Evolutionary conservation across 768 basidiomycete species (phyloP).

Genomic region (Epithele typhae): DNA sequence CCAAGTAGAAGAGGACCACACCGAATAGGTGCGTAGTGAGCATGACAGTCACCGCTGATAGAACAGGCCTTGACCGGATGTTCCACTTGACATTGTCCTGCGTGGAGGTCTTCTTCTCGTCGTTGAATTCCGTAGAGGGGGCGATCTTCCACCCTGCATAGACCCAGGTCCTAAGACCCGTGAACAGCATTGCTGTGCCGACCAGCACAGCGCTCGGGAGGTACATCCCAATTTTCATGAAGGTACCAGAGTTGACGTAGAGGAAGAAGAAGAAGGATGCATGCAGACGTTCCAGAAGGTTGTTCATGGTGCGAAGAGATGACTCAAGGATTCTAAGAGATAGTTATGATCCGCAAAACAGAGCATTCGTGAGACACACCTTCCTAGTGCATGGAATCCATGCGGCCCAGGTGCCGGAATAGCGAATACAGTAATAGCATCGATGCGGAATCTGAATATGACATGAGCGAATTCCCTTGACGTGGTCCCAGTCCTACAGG

Average conservation of each 20-base stretch:
- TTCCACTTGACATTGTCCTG: constrained; percentile 32
- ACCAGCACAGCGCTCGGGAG: constrained; percentile 85
- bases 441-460: constrained; percentile 76
- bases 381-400: constrained; percentile 90
- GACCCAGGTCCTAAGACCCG: constrained; percentile 73
- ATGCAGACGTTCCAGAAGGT: constrained; percentile 92
- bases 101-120: not conserved
- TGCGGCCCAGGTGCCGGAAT: constrained; percentile 88
- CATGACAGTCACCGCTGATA: constrained; percentile 51
- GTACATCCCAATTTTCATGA: constrained; percentile 88
- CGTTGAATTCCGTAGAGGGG: not conserved
- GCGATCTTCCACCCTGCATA: constrained; percentile 51
- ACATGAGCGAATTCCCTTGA: not conserved
- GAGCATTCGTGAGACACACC: too few species aligned
- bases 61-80: constrained; percentile 48
- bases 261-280: constrained; percentile 98
- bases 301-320: constrained; percentile 85
- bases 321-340: constrained; percentile 76
- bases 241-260: constrained; percentile 56
- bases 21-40: constrained; percentile 54
- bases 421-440: constrained; percentile 88
- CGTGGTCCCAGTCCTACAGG: constrained; percentile 17
- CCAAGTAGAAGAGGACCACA: constrained; percentile 41
- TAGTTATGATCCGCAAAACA: not conserved
- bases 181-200: constrained; percentile 81